These are phyloP conservation scores for Solanum pinnatisectum DNA, from an alignment of 257 asterid species.

Conservation along the genomic window DNA sequence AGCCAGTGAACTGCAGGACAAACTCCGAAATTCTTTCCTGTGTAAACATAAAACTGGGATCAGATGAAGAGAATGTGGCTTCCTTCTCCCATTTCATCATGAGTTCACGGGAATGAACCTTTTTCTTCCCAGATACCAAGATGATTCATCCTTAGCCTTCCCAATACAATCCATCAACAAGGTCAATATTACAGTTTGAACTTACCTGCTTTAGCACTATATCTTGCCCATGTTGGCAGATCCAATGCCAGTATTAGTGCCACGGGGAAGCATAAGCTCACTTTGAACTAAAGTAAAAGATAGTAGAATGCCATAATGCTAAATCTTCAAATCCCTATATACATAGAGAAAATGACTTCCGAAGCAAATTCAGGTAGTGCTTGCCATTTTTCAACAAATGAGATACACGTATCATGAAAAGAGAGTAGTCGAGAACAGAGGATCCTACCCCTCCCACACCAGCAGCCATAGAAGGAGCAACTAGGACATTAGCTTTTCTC, in stretches of 20 bases:
- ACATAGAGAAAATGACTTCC: not conserved
- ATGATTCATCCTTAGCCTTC: not conserved
- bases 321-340: not conserved
- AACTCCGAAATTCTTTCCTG: not conserved
- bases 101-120: not conserved
- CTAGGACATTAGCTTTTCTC: slow-evolving; percentile 73
- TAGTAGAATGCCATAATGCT: not conserved
- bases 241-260: not conserved
- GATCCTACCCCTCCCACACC: slow-evolving; percentile 95
- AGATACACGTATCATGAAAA: not conserved
- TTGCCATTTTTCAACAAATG: not conserved
- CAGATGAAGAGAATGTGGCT: not conserved
- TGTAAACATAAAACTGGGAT: not conserved
- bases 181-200: not conserved
- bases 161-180: not conserved
- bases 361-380: not conserved
- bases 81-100: not conserved
- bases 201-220: not conserved
- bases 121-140: not conserved
- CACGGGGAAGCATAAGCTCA: not conserved
- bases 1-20: not conserved
- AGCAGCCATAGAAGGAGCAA: slow-evolving; percentile 95
- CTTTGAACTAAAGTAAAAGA: not conserved
- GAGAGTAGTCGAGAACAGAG: not conserved
- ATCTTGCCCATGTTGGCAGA: not conserved